Percentiles rank a stretch among this genome's conserved stretches.
Conservation (phyloP, 2,329 filamentous ascomycete genomes). For the Claviceps quebecensis region DNA sequence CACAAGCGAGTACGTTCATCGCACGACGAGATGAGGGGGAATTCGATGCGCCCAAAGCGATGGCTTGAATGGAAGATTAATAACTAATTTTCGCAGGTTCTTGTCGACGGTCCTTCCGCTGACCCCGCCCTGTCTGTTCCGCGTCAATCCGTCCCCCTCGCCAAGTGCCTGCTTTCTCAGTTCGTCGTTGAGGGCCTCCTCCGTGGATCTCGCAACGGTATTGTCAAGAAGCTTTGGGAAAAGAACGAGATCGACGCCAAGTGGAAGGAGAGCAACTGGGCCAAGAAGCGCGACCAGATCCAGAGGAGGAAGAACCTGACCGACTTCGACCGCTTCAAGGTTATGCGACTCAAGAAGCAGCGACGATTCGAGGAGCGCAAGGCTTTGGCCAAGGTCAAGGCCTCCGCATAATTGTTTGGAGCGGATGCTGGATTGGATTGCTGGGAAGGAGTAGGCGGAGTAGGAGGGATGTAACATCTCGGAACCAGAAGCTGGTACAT, state of each 20-base stretch:
- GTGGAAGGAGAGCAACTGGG: constrained; percentile 84
- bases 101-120: constrained; percentile 86
- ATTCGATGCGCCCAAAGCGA: background rate
- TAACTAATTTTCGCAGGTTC: constrained; percentile 45
- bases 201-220: constrained; percentile 67
- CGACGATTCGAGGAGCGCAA: constrained; percentile 96
- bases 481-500: constrained; percentile 22
- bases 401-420: constrained; percentile 48
- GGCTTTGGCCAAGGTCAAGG: constrained; percentile 85
- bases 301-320: constrained; percentile 80
- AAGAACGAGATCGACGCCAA: constrained; percentile 82
- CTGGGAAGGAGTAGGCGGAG: constrained; percentile 14
- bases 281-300: constrained; percentile 80
- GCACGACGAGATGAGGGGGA: background rate
- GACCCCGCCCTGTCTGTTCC: constrained; percentile 67
- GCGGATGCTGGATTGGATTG: constrained; percentile 15
- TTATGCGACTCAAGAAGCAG: constrained; percentile 98
- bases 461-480: constrained; percentile 12
- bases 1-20: constrained; percentile 93
- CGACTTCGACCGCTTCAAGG: constrained; percentile 99
- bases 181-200: constrained; percentile 78
- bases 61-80: constrained; percentile 4
- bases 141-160: constrained; percentile 74
- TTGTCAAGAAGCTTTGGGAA: constrained; percentile 82
- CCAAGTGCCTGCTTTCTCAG: constrained; percentile 75